Evolutionary conservation across 345 rosid species (phyloP), one percentile per base, ranked within the genome.

Genomic region (Trapa incisa): DNA sequence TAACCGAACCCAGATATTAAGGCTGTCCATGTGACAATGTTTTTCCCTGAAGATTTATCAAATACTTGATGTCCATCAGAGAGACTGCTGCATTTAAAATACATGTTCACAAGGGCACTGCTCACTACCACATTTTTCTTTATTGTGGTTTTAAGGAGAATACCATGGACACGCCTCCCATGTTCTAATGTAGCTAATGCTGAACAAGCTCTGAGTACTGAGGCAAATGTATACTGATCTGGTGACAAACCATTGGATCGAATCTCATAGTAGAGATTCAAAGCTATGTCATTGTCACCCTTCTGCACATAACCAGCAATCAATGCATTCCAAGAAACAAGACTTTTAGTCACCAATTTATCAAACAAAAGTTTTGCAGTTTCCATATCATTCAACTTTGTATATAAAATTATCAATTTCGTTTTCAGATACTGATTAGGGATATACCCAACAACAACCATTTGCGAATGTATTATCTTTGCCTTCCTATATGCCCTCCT

Each of bases 41-140:
- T 86, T 71, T 83, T 81, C 64, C 61, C 67, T 8, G 43, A 57
- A 62, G 79, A 74, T 16, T 71, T 70, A 74, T 79, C 75, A 38
- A 89, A 89, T 38, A 71, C 84, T 67, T 47, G 75, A 1, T 65
- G 80, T 47, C 87, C 88, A 66, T 82, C 87, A 64, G 67, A 61
- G 43, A 80, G 80, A 74, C 73, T 78, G 71, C 96, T 80, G 79
- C 92, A 85, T 76, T 86, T 89, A 66, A 85, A 89, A 73, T 87
- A 87, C 93, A 87, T 87, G 77, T 85, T 88, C 58, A 85, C 75
- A 64, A 85, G 89, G 13, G 91, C 86, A 70, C 89, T 84, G 71
- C 77, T 67, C 12, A 81, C 88, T 37, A 83, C 83, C 62, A 84
- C 80, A 70, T 89, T 89, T 47, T 80, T 79, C 64, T 65, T 75